Base-by-base conservation (phyloP, 371 early-diverging fungal genomes). In the Syncephalis plumigaleata region DNA sequence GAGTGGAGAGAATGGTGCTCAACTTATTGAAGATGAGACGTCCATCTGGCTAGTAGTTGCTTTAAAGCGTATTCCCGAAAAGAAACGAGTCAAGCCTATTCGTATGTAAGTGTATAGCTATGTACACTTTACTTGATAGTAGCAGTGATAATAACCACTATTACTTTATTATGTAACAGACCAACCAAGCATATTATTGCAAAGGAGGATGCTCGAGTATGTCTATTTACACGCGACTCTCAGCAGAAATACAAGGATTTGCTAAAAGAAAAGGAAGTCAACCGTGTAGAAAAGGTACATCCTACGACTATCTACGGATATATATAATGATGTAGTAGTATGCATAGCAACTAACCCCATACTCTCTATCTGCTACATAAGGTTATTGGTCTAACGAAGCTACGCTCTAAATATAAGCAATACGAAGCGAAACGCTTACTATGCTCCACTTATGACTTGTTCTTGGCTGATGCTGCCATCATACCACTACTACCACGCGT, bases 151-250 rank as follows among this genome's bases (percentile, higher is more conserved):
- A 22, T 42, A 37, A 16, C 15, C 39, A 7, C 7, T 4, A 17
- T 21, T 15, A 20, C 7, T 52, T 5, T 27, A 31, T 24, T 3
- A 9, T 17, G 16, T 26, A 25, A 25, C 51, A 68, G 67, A 39
- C 73, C 76, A 17, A 58, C 81, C 42, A 61, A 64, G 50, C 66
- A 72, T 55, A 58, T 75, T 22, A 50, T 84, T 42, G 51, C 64
- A 21, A 53, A 59, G 11, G 57, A 65, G 23, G 57, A 61, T 39
- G 67, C 70, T 36, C 72, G 70, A 26, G 68, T 93, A 11, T 91
- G 91, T 56, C 56, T 94, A 47, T 72, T 92, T 51, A 81, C 81
- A 21, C 87, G 84, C 62, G 87, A 84, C 48, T 79, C 85, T n/a
- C 80, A 84, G 57, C 59, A 71, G 48, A 71, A 72, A 11, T 77